These are phyloP conservation scores for Podaxis sp. DNA, from an alignment of 768 basidiomycete genomes.

Conservation along the genomic window DNA sequence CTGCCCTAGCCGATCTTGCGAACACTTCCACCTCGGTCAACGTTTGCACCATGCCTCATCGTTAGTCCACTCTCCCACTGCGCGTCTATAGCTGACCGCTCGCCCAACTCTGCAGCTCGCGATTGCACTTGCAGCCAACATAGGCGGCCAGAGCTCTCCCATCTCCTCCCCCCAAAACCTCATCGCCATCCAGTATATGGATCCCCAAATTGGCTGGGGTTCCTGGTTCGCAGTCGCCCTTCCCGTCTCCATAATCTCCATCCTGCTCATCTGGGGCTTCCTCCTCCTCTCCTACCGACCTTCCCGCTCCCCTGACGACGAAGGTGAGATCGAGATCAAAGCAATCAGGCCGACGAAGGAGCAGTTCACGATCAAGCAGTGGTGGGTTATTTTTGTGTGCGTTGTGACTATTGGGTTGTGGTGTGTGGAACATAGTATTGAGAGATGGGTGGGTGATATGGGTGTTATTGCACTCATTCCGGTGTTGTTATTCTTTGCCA, in stretches of 20 bases:
- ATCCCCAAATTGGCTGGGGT: conserved; percentile 82
- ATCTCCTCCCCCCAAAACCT: conserved; percentile 98
- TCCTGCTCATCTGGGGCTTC: conserved; percentile 89
- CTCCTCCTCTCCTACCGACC: conserved; percentile 83
- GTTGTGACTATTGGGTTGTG: conserved; percentile 83
- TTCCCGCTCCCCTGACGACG: conserved; percentile 66
- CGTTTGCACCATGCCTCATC: conserved; percentile 89
- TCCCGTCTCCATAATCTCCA: conserved; percentile 84
- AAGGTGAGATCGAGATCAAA: conserved; percentile 80
- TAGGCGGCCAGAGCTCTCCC: conserved; percentile 95
- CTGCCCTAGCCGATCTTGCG: conserved; percentile 81
- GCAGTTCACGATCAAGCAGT: conserved; percentile 80
- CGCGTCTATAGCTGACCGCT: background rate
- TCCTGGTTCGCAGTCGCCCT: conserved; percentile 94
- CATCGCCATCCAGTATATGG: conserved; percentile 88
- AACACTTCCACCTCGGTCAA: conserved; percentile 81
- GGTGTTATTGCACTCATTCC: conserved; percentile 95
- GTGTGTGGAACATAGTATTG: conserved; percentile 83
- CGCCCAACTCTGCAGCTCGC: conserved; percentile 59
- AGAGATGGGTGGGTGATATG: conserved; percentile 88
- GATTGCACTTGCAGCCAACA: conserved; percentile 97
- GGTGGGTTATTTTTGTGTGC: conserved; percentile 85
- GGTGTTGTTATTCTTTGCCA: conserved; percentile 90
- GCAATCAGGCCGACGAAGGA: conserved; percentile 84
- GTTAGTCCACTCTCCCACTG: conserved; percentile 45